Conservation (phyloP, 2,329 filamentous ascomycete genomes). For the Fusarium avenaceum region DNA sequence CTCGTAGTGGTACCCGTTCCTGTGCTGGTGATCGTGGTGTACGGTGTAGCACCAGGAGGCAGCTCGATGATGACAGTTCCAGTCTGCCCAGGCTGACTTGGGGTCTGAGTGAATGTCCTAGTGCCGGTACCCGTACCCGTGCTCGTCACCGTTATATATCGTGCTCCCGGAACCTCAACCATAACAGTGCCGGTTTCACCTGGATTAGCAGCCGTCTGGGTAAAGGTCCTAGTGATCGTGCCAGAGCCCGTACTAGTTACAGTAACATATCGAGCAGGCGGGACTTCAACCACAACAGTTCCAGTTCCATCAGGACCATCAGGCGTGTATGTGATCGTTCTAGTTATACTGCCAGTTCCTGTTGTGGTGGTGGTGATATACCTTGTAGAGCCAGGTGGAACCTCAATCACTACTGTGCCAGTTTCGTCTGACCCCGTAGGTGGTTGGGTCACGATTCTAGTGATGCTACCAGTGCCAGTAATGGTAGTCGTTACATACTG, state of each 20-base stretch:
- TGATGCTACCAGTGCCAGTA: background rate
- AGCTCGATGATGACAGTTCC: background rate
- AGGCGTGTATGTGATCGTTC: too few species aligned
- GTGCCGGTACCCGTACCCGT: background rate
- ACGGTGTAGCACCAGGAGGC: background rate
- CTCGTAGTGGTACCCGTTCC: background rate
- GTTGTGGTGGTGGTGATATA: too few species aligned
- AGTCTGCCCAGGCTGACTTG: background rate
- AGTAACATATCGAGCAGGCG: background rate
- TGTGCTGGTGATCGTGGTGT: background rate
- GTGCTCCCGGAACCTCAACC: background rate
- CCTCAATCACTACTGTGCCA: background rate
- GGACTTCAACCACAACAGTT: background rate
- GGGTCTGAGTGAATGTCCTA: background rate
- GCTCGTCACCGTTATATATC: background rate
- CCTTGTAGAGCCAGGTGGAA: background rate
- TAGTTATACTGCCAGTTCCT: too few species aligned
- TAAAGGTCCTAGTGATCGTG: background rate
- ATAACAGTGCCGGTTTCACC: conserved; percentile 1
- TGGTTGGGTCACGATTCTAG: background rate
- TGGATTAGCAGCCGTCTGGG: background rate
- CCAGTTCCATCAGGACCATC: background rate
- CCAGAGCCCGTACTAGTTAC: background rate
- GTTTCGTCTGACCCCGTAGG: background rate
- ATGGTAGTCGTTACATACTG: background rate